Conservation (phyloP, 192 early-diverging fungal genomes). For the Backusella mclennaniae region DNA sequence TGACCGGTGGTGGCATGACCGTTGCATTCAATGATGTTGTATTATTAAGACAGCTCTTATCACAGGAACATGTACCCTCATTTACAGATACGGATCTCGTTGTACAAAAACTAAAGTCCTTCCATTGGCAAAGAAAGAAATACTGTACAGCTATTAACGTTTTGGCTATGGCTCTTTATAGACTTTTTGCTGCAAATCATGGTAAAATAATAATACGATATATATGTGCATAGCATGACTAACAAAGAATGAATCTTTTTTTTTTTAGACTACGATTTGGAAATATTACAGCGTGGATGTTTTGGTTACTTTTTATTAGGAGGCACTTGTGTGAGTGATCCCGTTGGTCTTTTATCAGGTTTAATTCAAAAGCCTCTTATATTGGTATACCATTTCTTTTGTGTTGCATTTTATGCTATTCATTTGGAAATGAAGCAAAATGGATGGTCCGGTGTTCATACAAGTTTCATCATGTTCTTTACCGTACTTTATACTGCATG, state of each 20-base stretch:
- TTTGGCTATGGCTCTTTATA: constrained; percentile 88
- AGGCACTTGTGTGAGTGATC: constrained; percentile 74
- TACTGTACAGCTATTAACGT: constrained; percentile 82
- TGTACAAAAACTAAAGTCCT: constrained; percentile 52
- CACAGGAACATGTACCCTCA: constrained; percentile 40
- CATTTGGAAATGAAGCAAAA: constrained; percentile 50
- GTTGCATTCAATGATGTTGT: constrained; percentile 93
- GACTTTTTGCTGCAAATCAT: constrained; percentile 82
- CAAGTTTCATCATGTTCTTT: constrained; percentile 46
- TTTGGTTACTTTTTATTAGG: constrained; percentile 89
- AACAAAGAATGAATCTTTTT: constrained; percentile 3
- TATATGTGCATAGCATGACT: neutral
- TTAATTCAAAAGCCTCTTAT: constrained; percentile 71
- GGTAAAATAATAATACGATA: constrained; percentile 38
- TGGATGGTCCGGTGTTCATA: constrained; percentile 44
- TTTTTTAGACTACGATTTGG: constrained; percentile 63
- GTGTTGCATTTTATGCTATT: constrained; percentile 77
- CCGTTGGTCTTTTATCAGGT: constrained; percentile 86
- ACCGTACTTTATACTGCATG: constrained; percentile 55
- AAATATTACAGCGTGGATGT: constrained; percentile 77
- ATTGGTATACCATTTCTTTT: constrained; percentile 89
- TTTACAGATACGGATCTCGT: constrained; percentile 49
- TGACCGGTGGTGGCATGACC: constrained; percentile 98
- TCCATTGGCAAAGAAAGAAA: constrained; percentile 80
- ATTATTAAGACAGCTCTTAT: constrained; percentile 61